Base-by-base conservation (phyloP, 352 stramenopile species). In the Discostella stelligera region DNA sequence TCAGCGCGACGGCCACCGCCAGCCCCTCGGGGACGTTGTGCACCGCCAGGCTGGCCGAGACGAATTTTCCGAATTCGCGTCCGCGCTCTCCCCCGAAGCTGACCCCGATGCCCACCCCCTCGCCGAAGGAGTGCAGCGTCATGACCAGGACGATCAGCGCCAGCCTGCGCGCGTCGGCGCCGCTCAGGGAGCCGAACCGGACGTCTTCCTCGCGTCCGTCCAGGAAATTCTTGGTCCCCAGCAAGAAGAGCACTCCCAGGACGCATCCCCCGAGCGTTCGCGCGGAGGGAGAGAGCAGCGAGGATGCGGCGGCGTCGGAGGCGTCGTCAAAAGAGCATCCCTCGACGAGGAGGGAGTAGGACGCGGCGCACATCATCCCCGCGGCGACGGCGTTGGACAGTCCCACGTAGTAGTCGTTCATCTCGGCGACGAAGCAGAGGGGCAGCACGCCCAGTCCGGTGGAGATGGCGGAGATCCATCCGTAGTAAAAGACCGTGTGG, bases 11-110 rank as follows among this genome's bases (percentile, higher is more conserved):
- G 60, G 95, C 97, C 82, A 96, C 93, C 9, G 97, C 96, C 11
- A 99, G 89, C 55, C 97, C 97, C 82, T 99, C 97, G 2, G 97
- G 97, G 62, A 99, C 96, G 89, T 99, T 99, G 90, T 99, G 97
- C 32, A 98, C 96, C 0, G 96, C 96, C 73, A 99, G 94, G 59
- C 95, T 98, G 71, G 97, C 95, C 9, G 94, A 98, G 71, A 99
- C 98, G 73, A 98, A 98, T 60, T 98, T 92, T 20, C 97, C 97
- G 32, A 98, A 91, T 77, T 96, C 93, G 64, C 95, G 94, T 25
- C 96, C 96, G 69, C 85, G 82, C 10, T 71, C 71, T 54, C 95
- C 96, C 56, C 96, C 96, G 78, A 98, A 99, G 16, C 94, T 98
- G 8, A 99, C 97, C 16, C 96, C 97, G 64, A 99, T 98, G 44